These are phyloP conservation scores for Apophysomyces variabilis DNA, from an alignment of 371 early-diverging fungal species.

Conservation along the genomic window DNA sequence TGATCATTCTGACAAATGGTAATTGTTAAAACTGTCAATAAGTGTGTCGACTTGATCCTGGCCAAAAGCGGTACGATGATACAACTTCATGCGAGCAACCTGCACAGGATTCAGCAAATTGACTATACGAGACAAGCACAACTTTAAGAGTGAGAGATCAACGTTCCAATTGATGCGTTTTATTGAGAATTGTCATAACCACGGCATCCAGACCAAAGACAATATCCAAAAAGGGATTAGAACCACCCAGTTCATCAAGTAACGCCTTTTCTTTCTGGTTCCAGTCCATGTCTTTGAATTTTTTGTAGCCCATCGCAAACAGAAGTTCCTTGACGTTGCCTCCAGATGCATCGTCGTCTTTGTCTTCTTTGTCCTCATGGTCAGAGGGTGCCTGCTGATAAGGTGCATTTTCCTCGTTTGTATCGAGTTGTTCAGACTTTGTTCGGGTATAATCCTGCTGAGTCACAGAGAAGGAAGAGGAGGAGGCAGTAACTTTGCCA, in stretches of 20 bases:
- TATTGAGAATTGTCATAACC: not conserved
- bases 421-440: too few relatives aligned
- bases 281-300: not conserved
- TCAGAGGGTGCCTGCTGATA: not conserved
- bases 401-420: too few relatives aligned
- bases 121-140: constrained; percentile 5
- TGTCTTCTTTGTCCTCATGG: not conserved
- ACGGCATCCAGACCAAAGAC: not conserved
- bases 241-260: not conserved
- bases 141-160: constrained; percentile 2
- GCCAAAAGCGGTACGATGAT: constrained; percentile 2
- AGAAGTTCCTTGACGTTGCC: constrained; percentile 2
- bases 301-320: constrained; percentile 7
- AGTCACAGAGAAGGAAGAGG: too few relatives aligned
- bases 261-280: constrained; percentile 10
- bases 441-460: too few relatives aligned
- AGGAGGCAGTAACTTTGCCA: too few relatives aligned
- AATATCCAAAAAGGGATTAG: constrained; percentile 1
- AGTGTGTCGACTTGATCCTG: constrained; percentile 6
- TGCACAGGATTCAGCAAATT: constrained; percentile 1
- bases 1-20: constrained; percentile 3
- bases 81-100: constrained; percentile 1
- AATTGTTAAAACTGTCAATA: constrained; percentile 3
- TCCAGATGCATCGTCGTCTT: not conserved
- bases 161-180: constrained; percentile 5